Evolutionary conservation across 176 grass and related monocot species (phyloP).

Genomic region (Dendrocalamus sinicus): DNA sequence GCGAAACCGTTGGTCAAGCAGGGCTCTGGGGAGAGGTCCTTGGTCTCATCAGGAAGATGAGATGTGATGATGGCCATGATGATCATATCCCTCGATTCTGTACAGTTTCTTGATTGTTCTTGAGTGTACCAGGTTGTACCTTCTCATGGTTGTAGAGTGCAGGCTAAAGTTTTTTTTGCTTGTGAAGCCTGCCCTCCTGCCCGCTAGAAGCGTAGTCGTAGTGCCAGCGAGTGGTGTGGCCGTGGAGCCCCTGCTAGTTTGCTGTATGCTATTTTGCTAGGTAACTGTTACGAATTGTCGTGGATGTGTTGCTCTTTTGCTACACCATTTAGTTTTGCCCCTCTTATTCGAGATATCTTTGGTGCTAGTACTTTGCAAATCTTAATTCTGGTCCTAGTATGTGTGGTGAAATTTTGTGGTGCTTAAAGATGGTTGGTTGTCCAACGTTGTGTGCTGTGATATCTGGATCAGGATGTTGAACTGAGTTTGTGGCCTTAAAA

Average conservation of each 20-base stretch:
- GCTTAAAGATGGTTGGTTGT: background rate
- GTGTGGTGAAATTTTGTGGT: background rate
- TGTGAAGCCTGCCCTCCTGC: constrained; percentile 45
- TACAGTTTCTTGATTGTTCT: constrained; percentile 58
- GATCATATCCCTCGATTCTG: constrained; percentile 42
- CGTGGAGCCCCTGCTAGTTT: background rate
- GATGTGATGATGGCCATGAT: constrained; percentile 32
- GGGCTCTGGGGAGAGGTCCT: constrained; percentile 58
- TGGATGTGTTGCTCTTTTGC: background rate
- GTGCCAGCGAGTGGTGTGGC: constrained; percentile 28
- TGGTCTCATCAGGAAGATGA: constrained; percentile 76
- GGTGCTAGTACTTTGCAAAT: background rate
- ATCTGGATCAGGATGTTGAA: background rate
- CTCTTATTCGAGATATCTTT: background rate
- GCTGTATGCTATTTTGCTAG: constrained; percentile 11
- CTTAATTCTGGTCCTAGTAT: background rate
- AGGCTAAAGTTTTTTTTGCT: constrained; percentile 57
- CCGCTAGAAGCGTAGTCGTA: constrained; percentile 42
- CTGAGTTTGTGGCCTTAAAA: background rate
- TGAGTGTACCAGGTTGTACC: constrained; percentile 54
- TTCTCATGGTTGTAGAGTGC: constrained; percentile 39
- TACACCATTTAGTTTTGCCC: background rate
- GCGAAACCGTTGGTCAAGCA: constrained; percentile 28
- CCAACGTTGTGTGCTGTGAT: background rate
- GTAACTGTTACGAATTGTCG: background rate